phyloP scores from a whole-genome alignment of 345 rosid species.

The Eucalyptus brandiana region DNA sequence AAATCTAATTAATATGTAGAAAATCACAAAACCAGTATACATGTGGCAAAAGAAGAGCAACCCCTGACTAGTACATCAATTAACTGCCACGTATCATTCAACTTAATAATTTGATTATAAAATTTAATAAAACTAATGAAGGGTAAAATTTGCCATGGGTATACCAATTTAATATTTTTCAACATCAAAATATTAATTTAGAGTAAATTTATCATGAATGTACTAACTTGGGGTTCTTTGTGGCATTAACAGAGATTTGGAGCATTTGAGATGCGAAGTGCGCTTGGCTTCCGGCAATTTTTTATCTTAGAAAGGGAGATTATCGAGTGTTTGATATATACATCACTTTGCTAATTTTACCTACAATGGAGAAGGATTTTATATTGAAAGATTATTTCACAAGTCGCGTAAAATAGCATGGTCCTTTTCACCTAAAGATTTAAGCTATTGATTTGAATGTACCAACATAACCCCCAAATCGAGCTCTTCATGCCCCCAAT shows the following conservation, averaged over 20 bases:
- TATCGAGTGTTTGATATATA: no score
- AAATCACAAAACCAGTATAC: not conserved
- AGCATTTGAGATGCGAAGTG: not conserved
- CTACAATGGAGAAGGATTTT: not conserved
- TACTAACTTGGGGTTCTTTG: fast-evolving
- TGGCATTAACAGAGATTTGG: not conserved
- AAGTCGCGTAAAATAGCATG: not conserved
- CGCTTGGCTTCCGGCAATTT: not conserved
- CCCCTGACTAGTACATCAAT: fast-evolving
- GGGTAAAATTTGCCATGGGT: fast-evolving
- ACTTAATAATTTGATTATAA: no score
- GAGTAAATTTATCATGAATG: no score
- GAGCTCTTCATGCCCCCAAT: not conserved
- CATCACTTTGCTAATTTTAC: not conserved
- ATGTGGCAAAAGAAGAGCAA: no score
- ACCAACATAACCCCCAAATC: fast-evolving
- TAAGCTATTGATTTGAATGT: not conserved
- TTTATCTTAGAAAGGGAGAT: not conserved
- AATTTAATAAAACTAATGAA: no score
- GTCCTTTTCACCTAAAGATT: not conserved
- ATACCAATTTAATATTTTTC: not conserved
- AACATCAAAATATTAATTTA: no score
- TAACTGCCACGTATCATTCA: fast-evolving
- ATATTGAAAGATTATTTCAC: not conserved
- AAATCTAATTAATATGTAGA: no score